Evolutionary conservation across 1,284 basidiomycete species (phyloP).

Genomic region (Neolentinus lepideus): DNA sequence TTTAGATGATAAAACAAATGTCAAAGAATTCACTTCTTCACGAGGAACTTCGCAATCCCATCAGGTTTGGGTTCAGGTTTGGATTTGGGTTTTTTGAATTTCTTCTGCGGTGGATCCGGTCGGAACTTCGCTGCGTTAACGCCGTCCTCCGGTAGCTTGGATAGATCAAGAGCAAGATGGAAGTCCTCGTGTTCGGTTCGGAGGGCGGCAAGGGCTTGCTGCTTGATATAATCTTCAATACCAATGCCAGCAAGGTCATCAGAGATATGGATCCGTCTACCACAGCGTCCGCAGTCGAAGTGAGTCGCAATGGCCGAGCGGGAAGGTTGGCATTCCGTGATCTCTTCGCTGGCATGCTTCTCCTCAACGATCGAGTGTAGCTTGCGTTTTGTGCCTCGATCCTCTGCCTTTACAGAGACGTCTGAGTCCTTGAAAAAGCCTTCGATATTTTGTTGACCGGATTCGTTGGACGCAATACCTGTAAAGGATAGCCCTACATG

Average conservation of each 20-base stretch:
- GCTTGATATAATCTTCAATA: conserved; percentile 18
- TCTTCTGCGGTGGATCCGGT: conserved; percentile 23
- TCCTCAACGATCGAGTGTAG: neutral
- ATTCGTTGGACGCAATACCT: conserved; percentile 75
- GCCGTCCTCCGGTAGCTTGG: conserved; percentile 18
- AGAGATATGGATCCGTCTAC: conserved; percentile 32
- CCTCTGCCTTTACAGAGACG: conserved; percentile 17
- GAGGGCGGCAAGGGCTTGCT: conserved; percentile 36
- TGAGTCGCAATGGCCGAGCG: conserved; percentile 10
- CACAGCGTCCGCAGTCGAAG: conserved; percentile 50
- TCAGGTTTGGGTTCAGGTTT: conserved; percentile 16
- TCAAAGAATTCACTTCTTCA: conserved; percentile 21
- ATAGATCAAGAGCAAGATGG: conserved; percentile 77
- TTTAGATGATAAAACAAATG: neutral
- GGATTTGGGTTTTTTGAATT: conserved; percentile 20
- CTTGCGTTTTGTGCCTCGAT: neutral
- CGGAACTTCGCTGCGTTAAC: neutral
- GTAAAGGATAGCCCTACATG: conserved; percentile 76
- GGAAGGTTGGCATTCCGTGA: neutral
- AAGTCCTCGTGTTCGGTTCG: conserved; percentile 79
- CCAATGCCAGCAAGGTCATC: conserved; percentile 16
- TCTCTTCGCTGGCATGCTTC: neutral
- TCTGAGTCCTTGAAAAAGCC: conserved; percentile 58
- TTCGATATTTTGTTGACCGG: conserved; percentile 83
- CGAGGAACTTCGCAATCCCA: conserved; percentile 79